Evolutionary conservation across 164 flowering plant genomes (phyloP).

Genomic region (Hamamelis virginiana): DNA sequence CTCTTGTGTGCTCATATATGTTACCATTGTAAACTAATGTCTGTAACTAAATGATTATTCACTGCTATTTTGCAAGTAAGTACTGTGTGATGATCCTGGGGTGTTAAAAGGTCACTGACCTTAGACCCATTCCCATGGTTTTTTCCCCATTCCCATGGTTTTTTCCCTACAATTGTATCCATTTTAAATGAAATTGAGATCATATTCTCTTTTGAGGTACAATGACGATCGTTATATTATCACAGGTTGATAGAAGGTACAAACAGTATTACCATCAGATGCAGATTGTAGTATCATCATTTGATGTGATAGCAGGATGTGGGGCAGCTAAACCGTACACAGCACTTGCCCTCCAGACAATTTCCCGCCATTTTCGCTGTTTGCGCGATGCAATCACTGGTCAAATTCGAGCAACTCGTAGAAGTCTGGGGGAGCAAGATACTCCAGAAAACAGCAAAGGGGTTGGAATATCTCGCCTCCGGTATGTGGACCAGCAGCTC

Average conservation of each 20-base stretch:
- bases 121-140: too few relatives aligned
- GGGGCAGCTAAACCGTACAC: conserved; percentile 74
- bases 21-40: too few relatives aligned
- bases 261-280: conserved; percentile 66
- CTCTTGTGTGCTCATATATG: too few relatives aligned
- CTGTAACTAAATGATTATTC: too few relatives aligned
- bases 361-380: conserved; percentile 66
- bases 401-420: conserved; percentile 44
- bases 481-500: conserved; percentile 63
- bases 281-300: conserved; percentile 70
- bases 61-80: too few relatives aligned
- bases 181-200: neutral
- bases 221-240: neutral
- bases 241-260: conserved; percentile 64
- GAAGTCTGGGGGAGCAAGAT: conserved; percentile 57
- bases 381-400: conserved; percentile 54
- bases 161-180: neutral
- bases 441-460: conserved; percentile 35
- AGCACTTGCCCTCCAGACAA: conserved; percentile 62
- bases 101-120: too few relatives aligned
- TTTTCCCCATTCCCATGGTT: too few relatives aligned
- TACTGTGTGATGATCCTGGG: too few relatives aligned
- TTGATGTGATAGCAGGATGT: conserved; percentile 54
- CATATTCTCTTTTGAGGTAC: neutral
- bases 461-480: conserved; percentile 55